These are phyloP conservation scores for Kalmusia sp. DNA, from an alignment of 2,329 filamentous ascomycete genomes.

Conservation along the genomic window DNA sequence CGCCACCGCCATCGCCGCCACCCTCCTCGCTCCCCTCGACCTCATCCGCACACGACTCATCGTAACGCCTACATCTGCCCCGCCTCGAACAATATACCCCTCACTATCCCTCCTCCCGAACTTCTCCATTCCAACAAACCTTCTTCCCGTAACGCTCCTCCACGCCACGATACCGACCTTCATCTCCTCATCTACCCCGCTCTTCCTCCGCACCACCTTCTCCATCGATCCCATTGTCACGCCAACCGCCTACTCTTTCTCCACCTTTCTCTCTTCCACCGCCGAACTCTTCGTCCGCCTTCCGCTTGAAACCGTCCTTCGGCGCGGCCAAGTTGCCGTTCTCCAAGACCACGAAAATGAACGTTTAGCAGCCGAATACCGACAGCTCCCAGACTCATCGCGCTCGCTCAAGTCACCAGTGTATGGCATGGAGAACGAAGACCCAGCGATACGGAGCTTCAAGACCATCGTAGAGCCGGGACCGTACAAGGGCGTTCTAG, in stretches of 20 bases:
- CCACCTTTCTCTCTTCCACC: constrained; percentile 80
- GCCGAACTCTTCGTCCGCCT: constrained; percentile 85
- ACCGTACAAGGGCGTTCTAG: constrained; percentile 83
- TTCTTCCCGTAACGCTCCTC: constrained; percentile 84
- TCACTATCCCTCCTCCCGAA: constrained; percentile 81
- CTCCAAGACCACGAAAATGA: constrained; percentile 45
- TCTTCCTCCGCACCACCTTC: constrained; percentile 85
- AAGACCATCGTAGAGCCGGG: constrained; percentile 83
- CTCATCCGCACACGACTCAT: constrained; percentile 87
- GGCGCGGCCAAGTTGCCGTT: constrained; percentile 83
- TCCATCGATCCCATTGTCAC: constrained; percentile 82
- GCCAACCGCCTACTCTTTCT: constrained; percentile 80
- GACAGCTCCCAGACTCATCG: constrained; percentile 21
- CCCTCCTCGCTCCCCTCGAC: constrained; percentile 86
- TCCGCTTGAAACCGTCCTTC: constrained; percentile 88
- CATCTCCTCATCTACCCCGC: constrained; percentile 80
- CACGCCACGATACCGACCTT: constrained; percentile 85
- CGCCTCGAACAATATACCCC: constrained; percentile 78
- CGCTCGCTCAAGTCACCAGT: constrained; percentile 15
- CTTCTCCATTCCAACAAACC: constrained; percentile 67
- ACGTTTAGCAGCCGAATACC: constrained; percentile 34
- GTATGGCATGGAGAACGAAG: constrained; percentile 27
- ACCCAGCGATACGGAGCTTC: constrained; percentile 44
- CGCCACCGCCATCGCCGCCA: constrained; percentile 72
- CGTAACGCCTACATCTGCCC: constrained; percentile 77